Evolutionary conservation across 345 rosid species (phyloP).

Genomic region (Mallotus nudiflorus): DNA sequence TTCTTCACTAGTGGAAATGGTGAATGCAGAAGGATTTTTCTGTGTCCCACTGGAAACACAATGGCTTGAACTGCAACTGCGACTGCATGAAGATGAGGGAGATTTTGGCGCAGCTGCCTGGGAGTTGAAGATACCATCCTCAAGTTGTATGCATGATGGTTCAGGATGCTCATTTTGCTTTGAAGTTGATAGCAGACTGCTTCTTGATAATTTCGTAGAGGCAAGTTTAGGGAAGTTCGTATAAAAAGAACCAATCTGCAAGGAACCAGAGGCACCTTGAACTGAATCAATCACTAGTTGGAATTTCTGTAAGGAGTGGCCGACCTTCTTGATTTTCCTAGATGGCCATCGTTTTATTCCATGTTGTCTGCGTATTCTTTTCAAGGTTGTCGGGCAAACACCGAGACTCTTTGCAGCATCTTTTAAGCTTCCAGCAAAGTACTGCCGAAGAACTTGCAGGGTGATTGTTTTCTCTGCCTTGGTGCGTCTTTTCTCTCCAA

Average conservation of each 20-base stretch:
- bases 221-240: constrained; percentile 62
- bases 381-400: constrained; percentile 96
- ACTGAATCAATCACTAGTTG: constrained; percentile 80
- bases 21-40: constrained; percentile 36
- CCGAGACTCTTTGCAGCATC: constrained; percentile 93
- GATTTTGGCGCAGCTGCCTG: constrained; percentile 45
- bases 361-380: constrained; percentile 89
- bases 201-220: constrained; percentile 45
- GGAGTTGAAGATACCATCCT: constrained; percentile 24
- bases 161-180: constrained; percentile 26
- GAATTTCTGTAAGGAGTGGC: constrained; percentile 79
- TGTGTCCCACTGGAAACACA: constrained; percentile 64
- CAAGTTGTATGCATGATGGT: constrained; percentile 31
- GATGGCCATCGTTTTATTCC: constrained; percentile 96
- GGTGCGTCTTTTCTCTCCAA: constrained; percentile 55
- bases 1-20: constrained; percentile 25
- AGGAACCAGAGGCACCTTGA: constrained; percentile 65
- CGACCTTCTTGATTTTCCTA: constrained; percentile 92
- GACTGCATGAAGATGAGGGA: constrained; percentile 68
- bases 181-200: constrained; percentile 28
- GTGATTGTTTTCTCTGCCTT: constrained; percentile 73
- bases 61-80: constrained; percentile 74
- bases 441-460: constrained; percentile 66
- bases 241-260: constrained; percentile 68
- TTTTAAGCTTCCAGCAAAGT: constrained; percentile 87